Percentiles rank a stretch among this genome's conserved stretches.
Evolutionary conservation across 306 rosid species (phyloP).

Genomic region (Lotus japonicus): DNA sequence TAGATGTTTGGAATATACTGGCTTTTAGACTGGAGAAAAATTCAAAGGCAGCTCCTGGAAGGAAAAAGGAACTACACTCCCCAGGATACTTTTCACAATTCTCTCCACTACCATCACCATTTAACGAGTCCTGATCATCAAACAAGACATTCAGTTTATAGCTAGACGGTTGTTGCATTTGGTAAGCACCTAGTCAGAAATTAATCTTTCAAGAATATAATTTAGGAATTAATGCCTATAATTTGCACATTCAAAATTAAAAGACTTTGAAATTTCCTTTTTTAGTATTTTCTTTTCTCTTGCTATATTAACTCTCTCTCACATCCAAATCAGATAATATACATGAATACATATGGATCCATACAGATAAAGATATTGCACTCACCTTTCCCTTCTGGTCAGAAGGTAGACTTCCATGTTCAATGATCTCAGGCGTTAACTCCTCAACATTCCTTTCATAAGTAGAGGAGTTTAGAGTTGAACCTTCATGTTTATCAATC

Average conservation of each 20-base stretch:
- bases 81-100: conserved; percentile 33
- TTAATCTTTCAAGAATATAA: background rate
- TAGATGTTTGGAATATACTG: conserved; percentile 50
- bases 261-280: background rate
- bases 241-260: background rate
- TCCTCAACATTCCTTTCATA: conserved; percentile 48
- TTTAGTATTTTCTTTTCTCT: no score
- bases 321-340: background rate
- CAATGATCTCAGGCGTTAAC: conserved; percentile 40
- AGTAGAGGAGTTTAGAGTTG: conserved; percentile 31
- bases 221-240: background rate
- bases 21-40: conserved; percentile 56
- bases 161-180: conserved; percentile 18
- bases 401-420: conserved; percentile 35
- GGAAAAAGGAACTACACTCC: conserved; percentile 53
- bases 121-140: conserved; percentile 42
- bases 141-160: conserved; percentile 10
- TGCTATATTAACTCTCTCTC: no score
- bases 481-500: conserved; percentile 58
- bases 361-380: conserved; percentile 7
- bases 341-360: background rate
- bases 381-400: conserved; percentile 52
- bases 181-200: background rate
- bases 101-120: conserved; percentile 26
- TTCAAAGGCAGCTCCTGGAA: conserved; percentile 71